These are phyloP conservation scores for Pseudocercospora eumusae DNA, from an alignment of 2,329 filamentous ascomycete species.

Conservation along the genomic window DNA sequence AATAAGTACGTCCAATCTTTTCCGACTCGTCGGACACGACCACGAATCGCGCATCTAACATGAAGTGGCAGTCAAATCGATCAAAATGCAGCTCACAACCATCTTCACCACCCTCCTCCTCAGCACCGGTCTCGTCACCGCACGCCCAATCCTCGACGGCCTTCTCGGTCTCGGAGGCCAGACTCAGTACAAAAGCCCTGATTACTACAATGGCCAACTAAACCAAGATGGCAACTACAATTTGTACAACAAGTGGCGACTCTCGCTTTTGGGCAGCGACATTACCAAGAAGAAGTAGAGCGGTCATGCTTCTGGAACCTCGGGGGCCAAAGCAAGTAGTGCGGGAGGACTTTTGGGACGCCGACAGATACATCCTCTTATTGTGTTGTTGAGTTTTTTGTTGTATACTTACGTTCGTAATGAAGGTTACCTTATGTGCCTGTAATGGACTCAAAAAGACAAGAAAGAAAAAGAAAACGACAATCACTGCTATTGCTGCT, in stretches of 20 bases:
- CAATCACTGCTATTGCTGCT: neutral
- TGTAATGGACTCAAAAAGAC: neutral
- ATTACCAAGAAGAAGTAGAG: neutral
- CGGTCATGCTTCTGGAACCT: too few species aligned
- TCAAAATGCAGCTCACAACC: neutral
- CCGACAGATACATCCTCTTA: neutral
- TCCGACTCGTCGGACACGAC: neutral
- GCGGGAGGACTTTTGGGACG: neutral
- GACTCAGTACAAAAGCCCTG: neutral
- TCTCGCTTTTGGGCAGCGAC: neutral
- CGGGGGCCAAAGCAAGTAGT: too few species aligned
- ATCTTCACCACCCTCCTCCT: neutral
- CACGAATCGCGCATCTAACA: neutral
- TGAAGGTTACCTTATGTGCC: neutral
- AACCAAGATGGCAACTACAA: neutral
- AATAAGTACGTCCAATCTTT: neutral
- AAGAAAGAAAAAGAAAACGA: too few species aligned
- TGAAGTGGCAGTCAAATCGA: neutral
- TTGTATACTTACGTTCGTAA: neutral
- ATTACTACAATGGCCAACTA: neutral
- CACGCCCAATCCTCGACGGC: neutral
- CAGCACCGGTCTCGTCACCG: neutral
- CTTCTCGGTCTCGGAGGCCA: neutral
- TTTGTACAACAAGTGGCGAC: neutral
- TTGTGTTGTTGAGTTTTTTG: neutral